Base-by-base conservation (phyloP, 805 yeast species). In the Starmerella bacillaris region DNA sequence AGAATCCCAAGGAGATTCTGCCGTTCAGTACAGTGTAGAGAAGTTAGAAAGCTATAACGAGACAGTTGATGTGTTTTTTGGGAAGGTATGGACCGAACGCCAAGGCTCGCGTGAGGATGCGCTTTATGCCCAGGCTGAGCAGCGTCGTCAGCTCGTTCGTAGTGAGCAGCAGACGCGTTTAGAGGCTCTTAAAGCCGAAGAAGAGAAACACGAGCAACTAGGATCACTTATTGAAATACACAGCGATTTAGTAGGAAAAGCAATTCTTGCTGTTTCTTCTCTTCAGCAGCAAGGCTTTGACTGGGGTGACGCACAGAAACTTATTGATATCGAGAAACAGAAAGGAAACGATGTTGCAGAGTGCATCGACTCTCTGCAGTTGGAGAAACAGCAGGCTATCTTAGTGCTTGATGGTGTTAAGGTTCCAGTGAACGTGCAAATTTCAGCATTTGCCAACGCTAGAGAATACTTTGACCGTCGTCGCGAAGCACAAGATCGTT, bases 391-490 rank as follows among this genome's bases (percentile, higher is more conserved):
- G 47, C 73, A 70, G 47, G 70, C 84, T 28, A 68, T 67, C 14
- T 50, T 83, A 17, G 43, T 51, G 2, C 55, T 84, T 17, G 70
- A 72, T 18, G 59, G 60, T n/a, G 52, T 75, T 3, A 61, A 65
- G 11, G 76, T 77, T 4, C 62, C 68, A 36, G 72, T 86, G 35
- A 84, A 80, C 45, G 60, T 86, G 1, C 51, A 63, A 0, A 56
- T 74, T 6, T 73, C 92, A 1, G 83, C 94, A 0, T 83, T 69
- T 61, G 94, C 95, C 2, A 86, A 86, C 56, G 84, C 95, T 0
- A 66, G 86, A 6, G 59, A 66, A 20, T 86, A 80, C 50, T 86
- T 80, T 52, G 78, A 74, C 33, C 68, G 73, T 4, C 79, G 77
- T 53, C 78, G 78, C 43, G 57, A 60, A 8, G 93, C 92, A 0